Evolutionary conservation across 352 stramenopile genomes (phyloP), one percentile per base, ranked within the genome.

Genomic region (Globisporangium cystogenes): DNA sequence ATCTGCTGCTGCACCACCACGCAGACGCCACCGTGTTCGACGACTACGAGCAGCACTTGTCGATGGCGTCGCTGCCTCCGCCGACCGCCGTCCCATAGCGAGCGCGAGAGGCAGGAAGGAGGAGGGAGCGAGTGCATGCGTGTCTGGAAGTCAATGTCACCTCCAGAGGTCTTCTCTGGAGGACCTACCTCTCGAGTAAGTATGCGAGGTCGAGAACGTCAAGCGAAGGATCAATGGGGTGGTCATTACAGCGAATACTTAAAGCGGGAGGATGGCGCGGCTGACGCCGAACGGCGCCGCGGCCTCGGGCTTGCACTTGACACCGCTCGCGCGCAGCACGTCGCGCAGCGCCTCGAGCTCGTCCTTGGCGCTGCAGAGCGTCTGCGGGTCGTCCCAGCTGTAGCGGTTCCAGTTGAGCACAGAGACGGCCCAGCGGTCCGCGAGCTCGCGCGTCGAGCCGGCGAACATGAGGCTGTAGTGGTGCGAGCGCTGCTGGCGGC

Each of bases 381-480:
- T 83, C 72, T 86, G 67, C 20, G 79, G 65, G 29, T 90, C 82
- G 49, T 90, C 82, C 82, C 82, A 93, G 45, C 77, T 88, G 66
- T 90, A 87, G 48, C 79, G 78, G 57, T 87, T 93, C 82, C 82
- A 93, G 62, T 93, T 93, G 36, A 93, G 69, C 31, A 93, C 74
- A 3, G 73, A 86, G 24, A 89, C 43, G 11, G 82, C 82, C 82
- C 82, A 93, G 26, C 80, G 76, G 21, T 90, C 68, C 33, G 67
- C 66, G 41, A 91, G 60, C 44, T 85, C 72, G 4, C 64, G 59
- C 7, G 77, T 82, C 14, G 80, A 75, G 3, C 67, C 80, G 15
- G 77, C 80, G 46, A 91, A 76, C 7, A 65, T 76, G 21, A 60
- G 55, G 44, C 33, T 59, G 14, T 59, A 50, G 23, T 66, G 50